Evolutionary conservation across 768 basidiomycete genomes (phyloP).

Genomic region (Mycena haematopus): DNA sequence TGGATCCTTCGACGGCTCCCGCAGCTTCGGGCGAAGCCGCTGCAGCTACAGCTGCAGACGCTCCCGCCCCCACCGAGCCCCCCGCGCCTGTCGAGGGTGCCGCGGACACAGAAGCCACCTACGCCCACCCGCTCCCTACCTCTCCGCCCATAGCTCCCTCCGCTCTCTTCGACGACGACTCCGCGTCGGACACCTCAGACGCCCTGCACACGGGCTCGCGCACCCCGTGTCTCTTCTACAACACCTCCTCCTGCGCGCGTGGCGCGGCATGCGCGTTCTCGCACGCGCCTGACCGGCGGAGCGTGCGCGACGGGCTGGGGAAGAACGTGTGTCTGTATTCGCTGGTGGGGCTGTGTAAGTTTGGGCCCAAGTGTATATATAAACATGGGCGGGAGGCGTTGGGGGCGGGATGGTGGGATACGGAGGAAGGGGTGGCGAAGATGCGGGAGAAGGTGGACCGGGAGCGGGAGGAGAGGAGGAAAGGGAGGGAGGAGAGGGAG

Average conservation of each 20-base stretch:
- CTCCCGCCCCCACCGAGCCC: background rate
- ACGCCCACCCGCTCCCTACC: slow-evolving; percentile 18
- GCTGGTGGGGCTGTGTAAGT: slow-evolving; percentile 43
- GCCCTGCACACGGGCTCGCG: slow-evolving; percentile 14
- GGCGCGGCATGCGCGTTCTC: slow-evolving; percentile 28
- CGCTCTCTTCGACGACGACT: slow-evolving; percentile 21
- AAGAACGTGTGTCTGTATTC: slow-evolving; percentile 48
- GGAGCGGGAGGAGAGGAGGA: slow-evolving; percentile 15
- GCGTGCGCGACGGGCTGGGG: slow-evolving; percentile 34
- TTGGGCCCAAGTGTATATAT: slow-evolving; percentile 42
- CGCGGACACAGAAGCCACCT: slow-evolving; percentile 10
- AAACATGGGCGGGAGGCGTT: slow-evolving; percentile 35
- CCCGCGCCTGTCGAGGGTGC: background rate
- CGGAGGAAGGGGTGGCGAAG: slow-evolving; percentile 13
- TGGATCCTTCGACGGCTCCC: background rate
- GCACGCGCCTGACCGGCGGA: slow-evolving; percentile 30
- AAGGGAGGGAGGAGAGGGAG: slow-evolving; percentile 17
- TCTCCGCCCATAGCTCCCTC: slow-evolving; percentile 2
- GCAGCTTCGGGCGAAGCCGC: background rate
- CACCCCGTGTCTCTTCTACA: slow-evolving; percentile 33
- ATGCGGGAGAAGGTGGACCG: slow-evolving; percentile 8
- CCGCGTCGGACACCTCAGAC: slow-evolving; percentile 30
- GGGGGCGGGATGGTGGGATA: slow-evolving; percentile 22
- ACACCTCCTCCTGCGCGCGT: slow-evolving; percentile 31
- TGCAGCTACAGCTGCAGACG: background rate